Conservation (phyloP, 1,284 basidiomycete species). For the Trametes polyzona region DNA sequence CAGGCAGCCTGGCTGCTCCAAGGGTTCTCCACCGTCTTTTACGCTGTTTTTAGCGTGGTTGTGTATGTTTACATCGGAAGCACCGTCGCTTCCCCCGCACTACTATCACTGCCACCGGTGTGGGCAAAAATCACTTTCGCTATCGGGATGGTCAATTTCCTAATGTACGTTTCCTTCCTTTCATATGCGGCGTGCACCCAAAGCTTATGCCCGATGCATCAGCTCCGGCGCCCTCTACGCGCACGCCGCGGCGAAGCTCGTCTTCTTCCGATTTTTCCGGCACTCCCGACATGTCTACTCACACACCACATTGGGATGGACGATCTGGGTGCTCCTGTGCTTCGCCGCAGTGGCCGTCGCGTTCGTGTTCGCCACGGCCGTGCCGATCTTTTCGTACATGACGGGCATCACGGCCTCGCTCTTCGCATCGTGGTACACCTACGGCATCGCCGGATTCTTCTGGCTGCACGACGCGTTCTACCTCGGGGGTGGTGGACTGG, state of each 20-base stretch:
- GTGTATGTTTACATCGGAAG: conserved; percentile 63
- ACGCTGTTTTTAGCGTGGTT: conserved; percentile 53
- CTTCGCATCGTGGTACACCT: conserved; percentile 63
- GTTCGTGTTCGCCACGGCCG: conserved; percentile 57
- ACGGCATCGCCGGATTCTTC: conserved; percentile 60
- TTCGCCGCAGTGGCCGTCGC: conserved; percentile 48
- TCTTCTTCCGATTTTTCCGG: conserved; percentile 66
- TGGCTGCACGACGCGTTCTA: conserved; percentile 56
- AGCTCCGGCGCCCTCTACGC: conserved; percentile 53
- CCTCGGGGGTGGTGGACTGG: conserved; percentile 43
- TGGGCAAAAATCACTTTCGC: conserved; percentile 57
- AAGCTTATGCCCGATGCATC: background rate
- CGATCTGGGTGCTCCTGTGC: conserved; percentile 54
- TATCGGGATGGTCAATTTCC: conserved; percentile 51
- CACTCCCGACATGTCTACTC: conserved; percentile 58
- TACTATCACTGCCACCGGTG: conserved; percentile 51
- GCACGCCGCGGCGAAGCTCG: conserved; percentile 60
- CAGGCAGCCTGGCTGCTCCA: conserved; percentile 58
- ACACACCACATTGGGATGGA: conserved; percentile 63
- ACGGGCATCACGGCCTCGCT: conserved; percentile 57
- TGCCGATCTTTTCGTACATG: conserved; percentile 59
- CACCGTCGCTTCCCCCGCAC: conserved; percentile 56
- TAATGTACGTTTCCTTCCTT: conserved; percentile 43
- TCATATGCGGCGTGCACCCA: background rate
- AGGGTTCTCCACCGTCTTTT: conserved; percentile 54